Evolutionary conservation across 306 rosid species (phyloP).

Genomic region (Psophocarpus tetragonolobus): DNA sequence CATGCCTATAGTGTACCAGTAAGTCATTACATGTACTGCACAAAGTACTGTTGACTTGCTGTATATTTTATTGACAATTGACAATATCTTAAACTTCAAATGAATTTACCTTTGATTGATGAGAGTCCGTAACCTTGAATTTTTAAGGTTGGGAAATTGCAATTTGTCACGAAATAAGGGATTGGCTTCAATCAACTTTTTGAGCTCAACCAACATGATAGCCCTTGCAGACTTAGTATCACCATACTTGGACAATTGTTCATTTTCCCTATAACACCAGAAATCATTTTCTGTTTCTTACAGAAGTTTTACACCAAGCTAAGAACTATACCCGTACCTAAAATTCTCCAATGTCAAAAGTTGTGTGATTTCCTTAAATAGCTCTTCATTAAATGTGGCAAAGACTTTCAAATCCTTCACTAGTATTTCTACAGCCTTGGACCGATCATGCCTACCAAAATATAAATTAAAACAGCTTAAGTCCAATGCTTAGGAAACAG

Average conservation of each 20-base stretch:
- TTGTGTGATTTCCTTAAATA: conserved; percentile 96
- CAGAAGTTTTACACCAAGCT: conserved; percentile 9
- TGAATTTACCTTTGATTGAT: conserved; percentile 84
- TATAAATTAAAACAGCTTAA: conserved; percentile 10
- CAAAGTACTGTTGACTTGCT: not conserved
- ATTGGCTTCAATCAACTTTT: conserved; percentile 95
- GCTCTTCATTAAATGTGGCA: conserved; percentile 88
- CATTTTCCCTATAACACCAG: conserved; percentile 70
- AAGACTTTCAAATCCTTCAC: conserved; percentile 93
- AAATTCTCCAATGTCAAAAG: conserved; percentile 90
- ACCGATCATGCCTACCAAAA: conserved; percentile 78
- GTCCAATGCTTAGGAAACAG: not conserved
- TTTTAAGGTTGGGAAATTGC: conserved; percentile 93
- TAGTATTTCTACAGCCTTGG: conserved; percentile 89
- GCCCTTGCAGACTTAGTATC: conserved; percentile 96
- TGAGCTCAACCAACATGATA: conserved; percentile 94
- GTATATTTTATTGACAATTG: not conserved
- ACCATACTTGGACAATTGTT: conserved; percentile 93
- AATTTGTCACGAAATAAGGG: conserved; percentile 94
- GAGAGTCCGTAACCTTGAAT: conserved; percentile 90
- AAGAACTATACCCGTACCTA: conserved; percentile 46
- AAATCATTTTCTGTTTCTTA: conserved; percentile 29
- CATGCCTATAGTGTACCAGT: not conserved
- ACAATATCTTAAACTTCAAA: conserved; percentile 9
- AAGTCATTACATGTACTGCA: conserved; percentile 17